phyloP scores from a whole-genome alignment of 176 grass and related monocot genomes.

The Avena sativa region DNA sequence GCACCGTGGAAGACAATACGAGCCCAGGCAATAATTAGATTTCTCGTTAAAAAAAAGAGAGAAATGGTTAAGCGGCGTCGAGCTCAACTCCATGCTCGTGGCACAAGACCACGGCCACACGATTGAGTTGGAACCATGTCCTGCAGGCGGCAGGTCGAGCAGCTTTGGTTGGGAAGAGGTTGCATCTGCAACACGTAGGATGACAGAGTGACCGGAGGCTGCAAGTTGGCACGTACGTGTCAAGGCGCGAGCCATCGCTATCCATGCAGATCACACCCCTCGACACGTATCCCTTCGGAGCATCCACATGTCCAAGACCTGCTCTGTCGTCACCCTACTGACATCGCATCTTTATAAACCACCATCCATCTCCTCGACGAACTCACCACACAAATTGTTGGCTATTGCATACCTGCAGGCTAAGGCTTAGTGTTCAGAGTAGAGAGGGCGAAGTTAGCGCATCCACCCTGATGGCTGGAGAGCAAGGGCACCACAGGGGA shows the following conservation, averaged over 20 bases:
- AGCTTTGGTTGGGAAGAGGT: not conserved
- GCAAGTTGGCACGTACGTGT: constrained; percentile 23
- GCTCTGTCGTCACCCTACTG: not conserved
- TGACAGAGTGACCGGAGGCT: not conserved
- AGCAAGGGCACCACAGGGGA: not conserved
- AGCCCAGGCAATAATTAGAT: no score
- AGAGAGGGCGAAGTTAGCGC: not conserved
- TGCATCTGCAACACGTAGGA: not conserved
- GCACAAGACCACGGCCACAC: not conserved
- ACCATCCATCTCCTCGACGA: not conserved
- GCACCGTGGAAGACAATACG: no score
- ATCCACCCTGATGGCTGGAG: not conserved
- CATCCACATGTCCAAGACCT: not conserved
- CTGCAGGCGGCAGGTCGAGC: not conserved
- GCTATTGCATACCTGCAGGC: not conserved
- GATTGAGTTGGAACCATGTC: not conserved
- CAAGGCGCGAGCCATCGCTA: not conserved
- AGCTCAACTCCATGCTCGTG: not conserved
- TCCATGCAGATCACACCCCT: constrained; percentile 29
- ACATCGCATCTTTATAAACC: not conserved
- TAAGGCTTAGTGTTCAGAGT: not conserved
- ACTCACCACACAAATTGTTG: not conserved
- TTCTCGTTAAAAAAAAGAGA: not conserved
- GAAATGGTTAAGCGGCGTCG: not conserved
- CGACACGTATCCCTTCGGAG: constrained; percentile 2